A percentile compares a stretch with the other conserved stretches of the same genome.
These are phyloP conservation scores for Saccharum hybrid DNA, from an alignment of 202 grass and related monocot genomes.

Conservation along the genomic window DNA sequence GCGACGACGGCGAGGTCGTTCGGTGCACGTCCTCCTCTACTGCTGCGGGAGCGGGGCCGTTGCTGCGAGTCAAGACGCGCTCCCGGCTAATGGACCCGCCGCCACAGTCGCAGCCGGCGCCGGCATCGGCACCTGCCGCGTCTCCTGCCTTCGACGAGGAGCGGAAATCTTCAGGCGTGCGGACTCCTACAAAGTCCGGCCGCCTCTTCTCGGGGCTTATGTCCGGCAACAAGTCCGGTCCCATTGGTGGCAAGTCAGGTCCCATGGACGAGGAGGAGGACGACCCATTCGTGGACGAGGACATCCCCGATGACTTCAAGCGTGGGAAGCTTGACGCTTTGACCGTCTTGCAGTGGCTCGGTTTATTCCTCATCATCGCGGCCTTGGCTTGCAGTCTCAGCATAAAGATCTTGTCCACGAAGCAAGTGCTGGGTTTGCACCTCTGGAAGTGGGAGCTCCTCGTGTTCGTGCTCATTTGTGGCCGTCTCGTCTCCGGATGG, in stretches of 20 bases:
- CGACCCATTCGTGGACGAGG: constrained; percentile 72
- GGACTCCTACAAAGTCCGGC: constrained; percentile 44
- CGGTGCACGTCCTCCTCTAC: constrained; percentile 50
- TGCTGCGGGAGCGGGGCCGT: constrained; percentile 42
- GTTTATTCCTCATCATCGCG: constrained; percentile 71
- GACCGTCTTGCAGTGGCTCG: constrained; percentile 74
- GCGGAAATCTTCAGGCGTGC: constrained; percentile 37
- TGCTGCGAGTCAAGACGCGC: constrained; percentile 66
- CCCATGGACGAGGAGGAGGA: constrained; percentile 73
- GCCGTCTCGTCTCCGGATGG: constrained; percentile 85
- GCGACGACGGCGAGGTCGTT: constrained; percentile 57
- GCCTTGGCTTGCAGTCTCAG: constrained; percentile 67
- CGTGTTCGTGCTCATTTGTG: constrained; percentile 81
- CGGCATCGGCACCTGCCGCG: background rate
- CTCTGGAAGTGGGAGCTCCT: constrained; percentile 91
- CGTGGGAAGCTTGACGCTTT: constrained; percentile 57
- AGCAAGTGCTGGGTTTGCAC: constrained; percentile 56
- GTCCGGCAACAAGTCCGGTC: constrained; percentile 52
- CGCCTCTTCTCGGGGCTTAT: constrained; percentile 42
- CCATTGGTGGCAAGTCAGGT: constrained; percentile 49
- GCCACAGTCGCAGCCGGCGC: constrained; percentile 31
- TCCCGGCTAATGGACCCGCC: constrained; percentile 83
- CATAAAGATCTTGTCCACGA: constrained; percentile 37
- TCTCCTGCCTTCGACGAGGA: constrained; percentile 35
- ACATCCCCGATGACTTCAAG: constrained; percentile 75